phyloP scores from a whole-genome alignment of 1,284 basidiomycete species.

The Papiliotrema laurentii region DNA sequence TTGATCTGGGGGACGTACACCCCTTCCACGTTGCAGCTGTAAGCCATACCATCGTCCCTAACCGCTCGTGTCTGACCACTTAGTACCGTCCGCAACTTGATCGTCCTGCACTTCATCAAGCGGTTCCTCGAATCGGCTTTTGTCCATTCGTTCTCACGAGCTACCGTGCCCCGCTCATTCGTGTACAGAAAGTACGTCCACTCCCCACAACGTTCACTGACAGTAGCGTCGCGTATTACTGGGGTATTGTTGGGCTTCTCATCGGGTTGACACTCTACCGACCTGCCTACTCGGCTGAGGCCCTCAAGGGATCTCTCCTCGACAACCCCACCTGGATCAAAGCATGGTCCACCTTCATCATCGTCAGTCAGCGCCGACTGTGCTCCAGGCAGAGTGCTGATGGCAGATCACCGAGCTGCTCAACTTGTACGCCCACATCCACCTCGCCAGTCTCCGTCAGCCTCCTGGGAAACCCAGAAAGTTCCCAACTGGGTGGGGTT shows the following conservation, averaged over 20 bases:
- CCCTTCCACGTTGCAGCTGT: constrained; percentile 38
- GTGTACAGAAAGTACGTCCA: constrained; percentile 79
- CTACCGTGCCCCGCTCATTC: constrained; percentile 84
- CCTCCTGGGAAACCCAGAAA: constrained; percentile 72
- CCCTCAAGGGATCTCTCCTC: constrained; percentile 64
- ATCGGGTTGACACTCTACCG: constrained; percentile 77
- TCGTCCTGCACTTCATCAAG: constrained; percentile 85
- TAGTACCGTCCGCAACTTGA: constrained; percentile 72
- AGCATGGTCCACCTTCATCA: constrained; percentile 65
- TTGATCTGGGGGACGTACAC: constrained; percentile 34
- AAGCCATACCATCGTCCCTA: constrained; percentile 8
- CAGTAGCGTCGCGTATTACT: constrained; percentile 78
- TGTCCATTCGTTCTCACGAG: constrained; percentile 90
- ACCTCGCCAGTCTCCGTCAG: constrained; percentile 75
- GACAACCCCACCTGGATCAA: constrained; percentile 66
- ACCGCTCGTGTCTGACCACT: background rate
- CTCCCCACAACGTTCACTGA: background rate
- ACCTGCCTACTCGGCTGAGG: constrained; percentile 58
- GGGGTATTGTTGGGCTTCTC: constrained; percentile 72
- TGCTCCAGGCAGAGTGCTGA: background rate
- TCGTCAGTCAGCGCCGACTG: constrained; percentile 54
- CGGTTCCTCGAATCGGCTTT: constrained; percentile 91
- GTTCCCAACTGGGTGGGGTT: constrained; percentile 76
- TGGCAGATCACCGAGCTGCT: constrained; percentile 76
- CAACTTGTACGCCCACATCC: constrained; percentile 80